Base-by-base conservation (phyloP, 208 protist genomes). In the Strigomonas culicis region DNA sequence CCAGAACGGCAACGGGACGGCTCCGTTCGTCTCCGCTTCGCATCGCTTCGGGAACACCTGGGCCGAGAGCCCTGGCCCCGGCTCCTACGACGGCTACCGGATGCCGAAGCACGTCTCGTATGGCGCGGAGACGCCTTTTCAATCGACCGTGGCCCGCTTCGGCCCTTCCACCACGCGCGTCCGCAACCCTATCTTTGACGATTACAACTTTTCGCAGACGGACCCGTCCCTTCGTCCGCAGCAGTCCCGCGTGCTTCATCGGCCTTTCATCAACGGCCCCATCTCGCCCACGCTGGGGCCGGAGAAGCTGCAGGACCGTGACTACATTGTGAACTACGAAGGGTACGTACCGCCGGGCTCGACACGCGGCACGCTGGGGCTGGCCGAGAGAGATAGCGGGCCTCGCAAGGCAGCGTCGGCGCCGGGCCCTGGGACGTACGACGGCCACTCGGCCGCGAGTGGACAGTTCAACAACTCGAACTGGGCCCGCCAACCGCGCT, bases 301-400 rank as follows among this genome's bases (percentile, higher is more conserved):
- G 32, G 52, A 76, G 0, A 32, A 53, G 43, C 43, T 77, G 24
- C 44, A 49, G 21, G 59, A 78, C 27, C 71, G 66, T 27, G 41
- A 71, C 43, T 92, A 92, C 73, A 63, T 90, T 71, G 73, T 84
- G 24, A 75, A 82, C 43, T 87, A 90, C 67, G 82, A 92, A 66
- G 83, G 75, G 75, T 65, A 79, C 22, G 92, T 89, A 64, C 88
- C 85, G 17, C 69, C 39, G 21, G 79, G 77, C 30, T 74, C 66
- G 3, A 68, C 64, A 11, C 72, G 74, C 28, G 72, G 70, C 28
- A 88, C 80, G 10, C 82, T 90, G 66, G 88, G 84, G 7, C 58
- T 41, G 4, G 80, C 79, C 8, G 36, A 53, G 27, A 28, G 31
- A 44, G 44, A 36, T 63, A 46, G 36, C 56, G 25, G 7, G 0